Evolutionary conservation across 2,329 filamentous ascomycete genomes (phyloP).

Genomic region (Diaporthe sp.): DNA sequence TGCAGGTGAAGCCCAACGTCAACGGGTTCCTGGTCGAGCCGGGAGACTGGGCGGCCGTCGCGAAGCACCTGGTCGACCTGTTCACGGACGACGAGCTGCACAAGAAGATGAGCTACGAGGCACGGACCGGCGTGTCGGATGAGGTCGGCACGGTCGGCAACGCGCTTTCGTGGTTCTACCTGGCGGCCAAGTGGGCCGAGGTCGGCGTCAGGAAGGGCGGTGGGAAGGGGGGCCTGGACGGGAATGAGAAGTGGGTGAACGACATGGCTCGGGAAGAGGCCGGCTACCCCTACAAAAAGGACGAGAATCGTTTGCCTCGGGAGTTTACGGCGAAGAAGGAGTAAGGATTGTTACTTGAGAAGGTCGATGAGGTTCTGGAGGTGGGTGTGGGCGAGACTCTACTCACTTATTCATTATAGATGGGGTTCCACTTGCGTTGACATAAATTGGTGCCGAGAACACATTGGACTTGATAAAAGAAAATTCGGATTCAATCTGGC

Average conservation of each 20-base stretch:
- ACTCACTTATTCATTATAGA: not conserved
- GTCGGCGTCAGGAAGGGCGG: slow-evolving; percentile 60
- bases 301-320: slow-evolving; percentile 73
- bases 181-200: slow-evolving; percentile 77
- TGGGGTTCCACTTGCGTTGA: not conserved
- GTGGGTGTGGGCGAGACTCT: not conserved
- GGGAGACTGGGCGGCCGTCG: slow-evolving; percentile 78
- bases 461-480: not conserved
- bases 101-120: slow-evolving; percentile 75
- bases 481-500: not conserved
- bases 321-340: slow-evolving; percentile 54
- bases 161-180: slow-evolving; percentile 81
- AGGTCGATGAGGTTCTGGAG: not conserved
- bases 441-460: not conserved
- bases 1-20: slow-evolving; percentile 80
- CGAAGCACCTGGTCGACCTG: slow-evolving; percentile 74
- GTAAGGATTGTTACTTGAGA: not conserved
- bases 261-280: slow-evolving; percentile 80
- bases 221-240: slow-evolving; percentile 62
- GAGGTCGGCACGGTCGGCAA: slow-evolving; percentile 88
- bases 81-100: slow-evolving; percentile 77
- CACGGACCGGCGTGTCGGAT: slow-evolving; percentile 78
- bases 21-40: slow-evolving; percentile 82
- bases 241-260: slow-evolving; percentile 78
- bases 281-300: slow-evolving; percentile 68